Conservation (phyloP, 116 monocot species). For the Thalassia testudinum region DNA sequence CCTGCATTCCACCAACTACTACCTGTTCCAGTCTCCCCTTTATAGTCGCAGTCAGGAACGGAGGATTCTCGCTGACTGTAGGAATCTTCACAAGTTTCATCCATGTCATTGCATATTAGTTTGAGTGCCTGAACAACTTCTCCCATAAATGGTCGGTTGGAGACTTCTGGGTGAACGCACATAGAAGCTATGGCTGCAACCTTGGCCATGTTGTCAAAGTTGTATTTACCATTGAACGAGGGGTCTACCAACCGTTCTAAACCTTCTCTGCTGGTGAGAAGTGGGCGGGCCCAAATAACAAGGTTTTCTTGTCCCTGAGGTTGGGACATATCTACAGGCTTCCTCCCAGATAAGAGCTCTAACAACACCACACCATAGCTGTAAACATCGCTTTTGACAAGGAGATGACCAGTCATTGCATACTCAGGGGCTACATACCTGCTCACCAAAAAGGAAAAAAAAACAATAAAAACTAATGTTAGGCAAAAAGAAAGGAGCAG, state of each 20-base stretch:
- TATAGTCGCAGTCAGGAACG: slow-evolving; percentile 22
- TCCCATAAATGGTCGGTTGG: slow-evolving; percentile 74
- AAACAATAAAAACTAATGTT: background rate
- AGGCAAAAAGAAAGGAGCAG: too few species aligned
- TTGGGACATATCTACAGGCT: slow-evolving; percentile 46
- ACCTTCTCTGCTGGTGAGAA: slow-evolving; percentile 43
- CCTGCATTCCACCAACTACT: slow-evolving; percentile 39
- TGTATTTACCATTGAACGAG: slow-evolving; percentile 18
- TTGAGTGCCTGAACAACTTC: slow-evolving; percentile 73
- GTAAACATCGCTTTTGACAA: slow-evolving; percentile 74
- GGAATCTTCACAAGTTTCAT: slow-evolving; percentile 36
- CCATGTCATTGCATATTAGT: slow-evolving; percentile 37
- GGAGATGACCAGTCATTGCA: slow-evolving; percentile 76
- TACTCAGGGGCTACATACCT: slow-evolving; percentile 82
- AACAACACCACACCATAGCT: slow-evolving; percentile 69
- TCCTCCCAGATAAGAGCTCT: slow-evolving; percentile 57
- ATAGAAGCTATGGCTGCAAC: slow-evolving; percentile 56
- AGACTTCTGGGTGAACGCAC: slow-evolving; percentile 48
- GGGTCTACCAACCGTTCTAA: slow-evolving; percentile 41
- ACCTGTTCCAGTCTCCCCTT: slow-evolving; percentile 24
- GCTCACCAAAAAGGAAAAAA: background rate
- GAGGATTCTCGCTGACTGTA: slow-evolving; percentile 47
- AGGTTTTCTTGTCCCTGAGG: slow-evolving; percentile 47
- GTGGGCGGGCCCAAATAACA: slow-evolving; percentile 55
- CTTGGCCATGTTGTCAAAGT: slow-evolving; percentile 34